Conservation (phyloP, 345 rosid genomes). For the Brassica incana region DNA sequence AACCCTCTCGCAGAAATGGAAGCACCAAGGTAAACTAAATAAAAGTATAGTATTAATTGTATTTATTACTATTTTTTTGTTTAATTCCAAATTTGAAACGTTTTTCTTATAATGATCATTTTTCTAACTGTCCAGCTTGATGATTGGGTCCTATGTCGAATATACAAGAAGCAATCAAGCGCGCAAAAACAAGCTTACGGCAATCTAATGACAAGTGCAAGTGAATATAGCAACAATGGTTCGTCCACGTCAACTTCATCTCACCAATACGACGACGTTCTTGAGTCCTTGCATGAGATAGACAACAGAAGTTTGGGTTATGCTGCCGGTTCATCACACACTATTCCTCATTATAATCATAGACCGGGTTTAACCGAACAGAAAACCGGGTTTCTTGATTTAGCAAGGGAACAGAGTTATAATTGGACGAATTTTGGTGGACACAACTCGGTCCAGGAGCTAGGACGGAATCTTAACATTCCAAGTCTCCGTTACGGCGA, state of each 20-base stretch:
- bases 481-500: slow-evolving; percentile 35
- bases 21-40: slow-evolving; percentile 58
- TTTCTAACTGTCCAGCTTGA: slow-evolving; percentile 54
- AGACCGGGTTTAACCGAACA: slow-evolving; percentile 48
- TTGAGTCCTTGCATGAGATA: slow-evolving; percentile 64
- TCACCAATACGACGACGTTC: slow-evolving; percentile 74
- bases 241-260: slow-evolving; percentile 66
- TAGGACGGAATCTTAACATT: slow-evolving; percentile 39
- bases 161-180: slow-evolving; percentile 77
- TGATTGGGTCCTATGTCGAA: slow-evolving; percentile 96
- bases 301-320: slow-evolving; percentile 42
- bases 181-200: slow-evolving; percentile 48
- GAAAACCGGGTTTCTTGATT: slow-evolving; percentile 43
- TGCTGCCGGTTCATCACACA: slow-evolving; percentile 45
- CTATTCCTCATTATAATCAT: slow-evolving; percentile 28
- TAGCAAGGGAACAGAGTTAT: slow-evolving; percentile 39
- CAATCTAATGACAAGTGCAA: slow-evolving; percentile 42
- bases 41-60: not conserved
- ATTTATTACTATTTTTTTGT: not conserved
- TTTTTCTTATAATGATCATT: not conserved
- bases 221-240: slow-evolving; percentile 62
- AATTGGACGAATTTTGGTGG: slow-evolving; percentile 68
- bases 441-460: slow-evolving; percentile 44
- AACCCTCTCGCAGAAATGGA: slow-evolving; percentile 54
- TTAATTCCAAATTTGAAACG: not conserved